Evolutionary conservation across 2,329 filamentous ascomycete species (phyloP).

Genomic region (Coniochaeta prunicola): DNA sequence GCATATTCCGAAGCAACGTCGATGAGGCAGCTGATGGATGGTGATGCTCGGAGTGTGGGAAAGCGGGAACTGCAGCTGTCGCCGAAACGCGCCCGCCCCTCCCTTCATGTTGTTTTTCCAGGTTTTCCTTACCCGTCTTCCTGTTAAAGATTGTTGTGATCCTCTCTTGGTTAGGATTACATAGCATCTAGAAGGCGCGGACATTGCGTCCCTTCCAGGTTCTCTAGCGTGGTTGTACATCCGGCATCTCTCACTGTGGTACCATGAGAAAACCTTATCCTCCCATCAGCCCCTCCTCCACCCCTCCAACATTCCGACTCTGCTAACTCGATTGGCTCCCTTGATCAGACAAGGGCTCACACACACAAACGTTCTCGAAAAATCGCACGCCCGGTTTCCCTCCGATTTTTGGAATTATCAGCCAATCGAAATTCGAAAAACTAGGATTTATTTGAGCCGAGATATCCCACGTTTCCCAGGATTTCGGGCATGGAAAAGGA

Average conservation of each 20-base stretch:
- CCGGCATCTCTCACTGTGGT: neutral
- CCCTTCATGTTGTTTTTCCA: neutral
- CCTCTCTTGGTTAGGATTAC: neutral
- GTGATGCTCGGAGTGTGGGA: neutral
- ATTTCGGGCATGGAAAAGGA: neutral
- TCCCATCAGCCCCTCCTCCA: neutral
- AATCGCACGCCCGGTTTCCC: constrained; percentile 10
- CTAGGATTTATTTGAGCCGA: constrained; percentile 9
- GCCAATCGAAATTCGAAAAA: constrained; percentile 25
- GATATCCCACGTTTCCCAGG: neutral
- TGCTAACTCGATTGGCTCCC: neutral
- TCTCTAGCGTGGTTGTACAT: neutral
- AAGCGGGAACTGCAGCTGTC: neutral
- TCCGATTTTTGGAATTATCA: constrained; percentile 19
- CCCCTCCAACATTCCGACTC: neutral
- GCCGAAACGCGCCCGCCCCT: neutral
- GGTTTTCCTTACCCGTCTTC: neutral
- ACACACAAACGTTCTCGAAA: neutral
- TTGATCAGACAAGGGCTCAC: neutral
- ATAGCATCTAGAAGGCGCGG: neutral
- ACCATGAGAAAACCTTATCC: neutral
- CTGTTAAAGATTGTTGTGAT: neutral
- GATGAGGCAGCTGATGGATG: neutral
- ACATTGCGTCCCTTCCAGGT: neutral
- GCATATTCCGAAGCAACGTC: constrained; percentile 2